phyloP scores from a whole-genome alignment of 164 flowering plant genomes.

The Sextonia rubra region DNA sequence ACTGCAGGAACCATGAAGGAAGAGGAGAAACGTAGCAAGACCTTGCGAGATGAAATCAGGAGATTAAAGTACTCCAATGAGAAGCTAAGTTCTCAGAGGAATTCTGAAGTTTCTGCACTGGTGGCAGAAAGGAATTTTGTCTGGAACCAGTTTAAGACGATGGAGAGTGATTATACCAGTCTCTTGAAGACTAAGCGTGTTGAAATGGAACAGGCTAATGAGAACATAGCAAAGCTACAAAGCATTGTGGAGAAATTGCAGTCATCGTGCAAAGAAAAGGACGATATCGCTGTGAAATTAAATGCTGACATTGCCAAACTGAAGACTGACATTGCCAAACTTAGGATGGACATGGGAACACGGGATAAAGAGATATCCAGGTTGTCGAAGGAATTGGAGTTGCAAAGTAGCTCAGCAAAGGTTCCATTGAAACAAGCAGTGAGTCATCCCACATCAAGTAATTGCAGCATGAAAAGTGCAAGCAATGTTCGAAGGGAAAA shows the following conservation, averaged over 20 bases:
- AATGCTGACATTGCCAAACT: slow-evolving; percentile 36
- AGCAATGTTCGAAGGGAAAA: slow-evolving; percentile 8
- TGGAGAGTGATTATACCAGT: slow-evolving; percentile 44
- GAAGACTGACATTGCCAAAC: slow-evolving; percentile 41
- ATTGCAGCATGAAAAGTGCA: slow-evolving; percentile 12
- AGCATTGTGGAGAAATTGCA: slow-evolving; percentile 47
- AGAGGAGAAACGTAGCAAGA: slow-evolving; percentile 13
- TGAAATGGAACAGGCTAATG: slow-evolving; percentile 51
- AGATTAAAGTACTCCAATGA: slow-evolving; percentile 45
- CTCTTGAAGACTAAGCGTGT: slow-evolving; percentile 34
- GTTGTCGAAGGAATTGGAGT: slow-evolving; percentile 45
- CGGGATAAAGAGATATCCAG: slow-evolving; percentile 42
- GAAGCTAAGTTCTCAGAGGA: slow-evolving; percentile 43
- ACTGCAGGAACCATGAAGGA: slow-evolving; percentile 13
- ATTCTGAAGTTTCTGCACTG: slow-evolving; percentile 56
- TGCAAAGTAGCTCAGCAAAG: slow-evolving; percentile 30
- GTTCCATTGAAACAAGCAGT: not conserved
- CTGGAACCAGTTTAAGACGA: slow-evolving; percentile 63
- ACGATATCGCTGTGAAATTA: slow-evolving; percentile 36
- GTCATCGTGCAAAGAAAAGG: slow-evolving; percentile 48
- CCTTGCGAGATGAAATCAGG: slow-evolving; percentile 38
- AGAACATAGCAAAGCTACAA: slow-evolving; percentile 42
- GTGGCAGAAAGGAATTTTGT: slow-evolving; percentile 63
- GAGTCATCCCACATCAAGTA: not conserved
- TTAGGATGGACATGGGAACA: slow-evolving; percentile 34